Conservation (phyloP, 306 rosid genomes). For the Gynostemma pentaphyllum region DNA sequence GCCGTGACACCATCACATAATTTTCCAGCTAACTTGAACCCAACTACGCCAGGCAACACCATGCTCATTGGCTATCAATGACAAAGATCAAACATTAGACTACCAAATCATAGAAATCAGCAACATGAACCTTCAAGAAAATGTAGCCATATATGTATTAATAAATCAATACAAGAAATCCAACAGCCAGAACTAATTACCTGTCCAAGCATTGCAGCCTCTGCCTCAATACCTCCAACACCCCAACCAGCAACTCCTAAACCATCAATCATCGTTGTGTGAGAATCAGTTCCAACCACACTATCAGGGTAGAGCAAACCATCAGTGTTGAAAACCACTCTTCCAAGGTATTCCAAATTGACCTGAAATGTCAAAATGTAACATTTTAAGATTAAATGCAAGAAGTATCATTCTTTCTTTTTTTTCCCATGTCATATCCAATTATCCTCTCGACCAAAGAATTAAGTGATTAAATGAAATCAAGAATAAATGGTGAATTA, state of each 20-base stretch:
- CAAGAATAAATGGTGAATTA: not conserved
- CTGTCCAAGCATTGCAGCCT: conserved; percentile 96
- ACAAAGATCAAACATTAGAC: conserved; percentile 23
- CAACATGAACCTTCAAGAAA: not conserved
- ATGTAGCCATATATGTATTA: not conserved
- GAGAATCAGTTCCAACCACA: conserved; percentile 95
- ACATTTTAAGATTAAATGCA: not conserved
- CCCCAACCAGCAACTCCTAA: conserved; percentile 98
- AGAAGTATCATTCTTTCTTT: not conserved
- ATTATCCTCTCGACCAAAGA: not conserved
- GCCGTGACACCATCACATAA: conserved; percentile 76
- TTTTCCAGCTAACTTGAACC: conserved; percentile 80
- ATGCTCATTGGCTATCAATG: conserved; percentile 80
- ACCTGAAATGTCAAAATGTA: conserved; percentile 37
- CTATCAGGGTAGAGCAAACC: conserved; percentile 90
- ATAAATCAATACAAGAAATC: not conserved
- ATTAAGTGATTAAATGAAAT: no score
- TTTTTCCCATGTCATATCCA: not conserved
- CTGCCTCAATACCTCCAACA: conserved; percentile 97
- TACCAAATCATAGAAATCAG: not conserved
- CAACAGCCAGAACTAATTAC: conserved; percentile 19
- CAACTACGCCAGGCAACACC: conserved; percentile 96
- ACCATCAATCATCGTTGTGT: conserved; percentile 94
- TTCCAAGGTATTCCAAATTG: conserved; percentile 90
- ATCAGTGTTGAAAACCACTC: conserved; percentile 79